Base-by-base conservation (phyloP, 2,329 filamentous ascomycete species). In the Calonectria pseudoturangicola region DNA sequence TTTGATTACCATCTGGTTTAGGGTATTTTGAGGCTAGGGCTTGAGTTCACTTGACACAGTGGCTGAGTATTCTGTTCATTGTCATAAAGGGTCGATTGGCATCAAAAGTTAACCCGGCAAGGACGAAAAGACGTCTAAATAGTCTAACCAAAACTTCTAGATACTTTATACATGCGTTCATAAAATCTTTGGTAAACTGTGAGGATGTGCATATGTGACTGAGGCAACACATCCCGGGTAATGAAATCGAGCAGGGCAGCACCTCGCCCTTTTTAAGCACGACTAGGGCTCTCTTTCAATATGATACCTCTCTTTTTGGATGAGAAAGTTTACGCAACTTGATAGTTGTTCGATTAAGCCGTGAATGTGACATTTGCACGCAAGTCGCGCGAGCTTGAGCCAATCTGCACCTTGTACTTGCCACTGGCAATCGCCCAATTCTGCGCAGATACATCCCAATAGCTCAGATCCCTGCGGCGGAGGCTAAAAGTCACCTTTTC, bases 1-100 rank as follows among this genome's bases (percentile, higher is more conserved):
- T 95, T 96, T 80, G 89, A 93, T 68, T 87, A 92, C 18, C 86
- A 81, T 65, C 72, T 84, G 27, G 12, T 62, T 12, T 74, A 64
- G 30, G 73, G n/a, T 25, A 48, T 25, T 25, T 21, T 48, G 6
- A 13, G 2, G 9, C 18, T 21, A 6, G 8, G 7, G 9, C n/a
- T 15, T 15, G 4, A n/a, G 15, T 18, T 43, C 15, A 43, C 18
- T 43, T 16, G 41, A n/a, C 41, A 41, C 2, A 10, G 15, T 43
- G 18, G 10, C 15, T 43, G 18, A 13, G 18, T n/a, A 43, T 16
- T 43, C 18, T 2, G n/a, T 43, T 13, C 7, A 36, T 13, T 36
- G 3, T 10, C 41, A 18, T 2, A 4, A 43, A 1, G 33, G 33
- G 33, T 5, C 3, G 12, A 36, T 36, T 3, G 12, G 5, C 33